Evolutionary conservation across 1,284 basidiomycete genomes (phyloP).

Genomic region (Cryptococcus amylolentus): DNA sequence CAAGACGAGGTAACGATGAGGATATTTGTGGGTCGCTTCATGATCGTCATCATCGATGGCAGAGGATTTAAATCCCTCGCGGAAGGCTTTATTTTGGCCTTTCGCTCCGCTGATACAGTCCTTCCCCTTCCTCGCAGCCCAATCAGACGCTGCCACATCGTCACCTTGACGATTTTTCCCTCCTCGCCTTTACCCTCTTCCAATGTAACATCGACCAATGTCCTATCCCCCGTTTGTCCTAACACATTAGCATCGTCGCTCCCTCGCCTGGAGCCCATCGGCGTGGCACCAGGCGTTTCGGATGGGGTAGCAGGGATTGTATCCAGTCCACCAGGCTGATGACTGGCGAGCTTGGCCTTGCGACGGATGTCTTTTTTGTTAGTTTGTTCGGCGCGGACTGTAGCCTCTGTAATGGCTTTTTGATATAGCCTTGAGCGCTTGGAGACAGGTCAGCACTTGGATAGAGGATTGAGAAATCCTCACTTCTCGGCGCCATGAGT

Average conservation of each 20-base stretch:
- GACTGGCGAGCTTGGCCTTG: conserved; percentile 18
- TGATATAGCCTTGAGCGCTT: conserved; percentile 70
- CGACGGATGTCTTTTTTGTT: conserved; percentile 25
- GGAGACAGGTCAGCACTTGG: neutral
- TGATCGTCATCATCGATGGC: conserved; percentile 58
- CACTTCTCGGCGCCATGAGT: conserved; percentile 71
- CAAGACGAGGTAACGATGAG: conserved; percentile 67
- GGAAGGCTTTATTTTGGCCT: conserved; percentile 57
- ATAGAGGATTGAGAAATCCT: neutral
- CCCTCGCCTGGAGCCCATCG: neutral
- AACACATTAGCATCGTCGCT: neutral
- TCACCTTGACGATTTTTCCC: conserved; percentile 4
- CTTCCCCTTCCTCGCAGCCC: conserved; percentile 8
- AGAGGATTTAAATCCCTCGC: conserved; percentile 70
- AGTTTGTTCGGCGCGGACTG: conserved; percentile 35
- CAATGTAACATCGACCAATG: neutral
- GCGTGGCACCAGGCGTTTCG: conserved; percentile 15
- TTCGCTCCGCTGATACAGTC: conserved; percentile 18
- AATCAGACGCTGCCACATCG: conserved; percentile 4
- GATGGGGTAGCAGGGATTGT: conserved; percentile 32
- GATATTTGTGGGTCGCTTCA: conserved; percentile 64
- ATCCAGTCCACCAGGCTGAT: conserved; percentile 17
- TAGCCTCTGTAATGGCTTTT: conserved; percentile 50
- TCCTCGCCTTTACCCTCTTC: neutral
- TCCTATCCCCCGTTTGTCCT: neutral